Conservation (phyloP, 2,329 filamentous ascomycete genomes). For the Cordyceps cicadae region DNA sequence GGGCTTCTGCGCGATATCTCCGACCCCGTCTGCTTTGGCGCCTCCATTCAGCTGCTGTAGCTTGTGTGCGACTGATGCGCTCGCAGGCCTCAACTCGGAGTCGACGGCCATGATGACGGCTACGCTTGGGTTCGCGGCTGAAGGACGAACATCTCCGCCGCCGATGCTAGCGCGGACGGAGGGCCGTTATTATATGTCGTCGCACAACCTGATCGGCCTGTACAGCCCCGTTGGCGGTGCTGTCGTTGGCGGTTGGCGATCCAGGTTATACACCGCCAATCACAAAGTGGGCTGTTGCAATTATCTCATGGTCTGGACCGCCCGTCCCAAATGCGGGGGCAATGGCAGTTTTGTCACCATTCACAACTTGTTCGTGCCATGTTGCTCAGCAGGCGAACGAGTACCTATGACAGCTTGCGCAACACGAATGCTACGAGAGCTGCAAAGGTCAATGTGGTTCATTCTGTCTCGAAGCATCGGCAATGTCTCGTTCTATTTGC, state of each 20-base stretch:
- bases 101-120: slow-evolving; percentile 8
- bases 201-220: background rate
- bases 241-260: background rate
- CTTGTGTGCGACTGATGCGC: background rate
- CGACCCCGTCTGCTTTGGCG: background rate
- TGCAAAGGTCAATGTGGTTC: background rate
- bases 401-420: background rate
- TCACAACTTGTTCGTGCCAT: background rate
- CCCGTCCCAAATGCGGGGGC: slow-evolving; percentile 4
- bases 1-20: background rate
- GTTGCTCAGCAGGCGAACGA: background rate
- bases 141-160: background rate
- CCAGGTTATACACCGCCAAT: slow-evolving; percentile 8
- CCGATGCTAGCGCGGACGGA: background rate
- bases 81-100: background rate
- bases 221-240: background rate
- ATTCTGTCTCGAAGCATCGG: too few species aligned
- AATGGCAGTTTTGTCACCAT: background rate
- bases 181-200: slow-evolving; percentile 2
- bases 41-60: background rate
- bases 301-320: slow-evolving; percentile 4
- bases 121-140: background rate
- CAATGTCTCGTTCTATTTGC: background rate
- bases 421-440: background rate
- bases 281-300: slow-evolving; percentile 10